Evolutionary conservation across 805 yeast genomes (phyloP).

Genomic region (Ogataea ramenticola): DNA sequence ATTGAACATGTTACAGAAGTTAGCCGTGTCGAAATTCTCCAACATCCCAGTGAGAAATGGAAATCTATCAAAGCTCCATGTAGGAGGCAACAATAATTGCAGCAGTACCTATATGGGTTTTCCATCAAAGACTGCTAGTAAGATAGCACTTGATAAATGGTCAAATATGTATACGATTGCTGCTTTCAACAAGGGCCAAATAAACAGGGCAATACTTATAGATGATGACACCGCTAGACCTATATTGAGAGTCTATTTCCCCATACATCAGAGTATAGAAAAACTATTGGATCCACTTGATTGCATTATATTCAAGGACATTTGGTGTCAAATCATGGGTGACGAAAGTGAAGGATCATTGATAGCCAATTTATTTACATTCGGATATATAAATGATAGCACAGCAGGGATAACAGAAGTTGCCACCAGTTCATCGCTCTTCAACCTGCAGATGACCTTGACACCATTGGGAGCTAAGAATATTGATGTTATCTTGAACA

Average conservation of each 20-base stretch:
- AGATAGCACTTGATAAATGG: slow-evolving; percentile 14
- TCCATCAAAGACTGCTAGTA: too few relatives aligned
- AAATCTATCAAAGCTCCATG: not conserved
- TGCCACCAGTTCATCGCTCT: slow-evolving; percentile 10
- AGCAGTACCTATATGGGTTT: too few relatives aligned
- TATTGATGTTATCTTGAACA: slow-evolving; percentile 25
- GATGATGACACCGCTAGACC: slow-evolving; percentile 24
- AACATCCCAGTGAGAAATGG: not conserved
- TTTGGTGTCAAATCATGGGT: slow-evolving; percentile 57
- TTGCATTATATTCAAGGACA: slow-evolving; percentile 23
- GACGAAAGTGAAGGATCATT: slow-evolving; percentile 52
- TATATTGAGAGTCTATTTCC: slow-evolving; percentile 37
- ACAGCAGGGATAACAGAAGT: slow-evolving; percentile 28
- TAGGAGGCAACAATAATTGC: too few relatives aligned
- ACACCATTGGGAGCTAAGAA: slow-evolving; percentile 39
- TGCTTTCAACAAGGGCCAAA: slow-evolving; percentile 15
- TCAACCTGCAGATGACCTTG: slow-evolving; percentile 44
- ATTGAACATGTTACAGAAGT: slow-evolving; percentile 44
- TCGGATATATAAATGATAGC: slow-evolving; percentile 30
- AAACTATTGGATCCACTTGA: slow-evolving; percentile 13
- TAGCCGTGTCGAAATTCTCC: slow-evolving; percentile 28
- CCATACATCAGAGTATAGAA: slow-evolving; percentile 6
- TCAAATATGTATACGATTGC: slow-evolving; percentile 10
- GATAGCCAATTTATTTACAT: slow-evolving; percentile 29
- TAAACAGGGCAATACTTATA: slow-evolving; percentile 30